Evolutionary conservation across 179 eudicot genomes (phyloP), one percentile per base, ranked within the genome.

Genomic region (Pouteria campechiana): DNA sequence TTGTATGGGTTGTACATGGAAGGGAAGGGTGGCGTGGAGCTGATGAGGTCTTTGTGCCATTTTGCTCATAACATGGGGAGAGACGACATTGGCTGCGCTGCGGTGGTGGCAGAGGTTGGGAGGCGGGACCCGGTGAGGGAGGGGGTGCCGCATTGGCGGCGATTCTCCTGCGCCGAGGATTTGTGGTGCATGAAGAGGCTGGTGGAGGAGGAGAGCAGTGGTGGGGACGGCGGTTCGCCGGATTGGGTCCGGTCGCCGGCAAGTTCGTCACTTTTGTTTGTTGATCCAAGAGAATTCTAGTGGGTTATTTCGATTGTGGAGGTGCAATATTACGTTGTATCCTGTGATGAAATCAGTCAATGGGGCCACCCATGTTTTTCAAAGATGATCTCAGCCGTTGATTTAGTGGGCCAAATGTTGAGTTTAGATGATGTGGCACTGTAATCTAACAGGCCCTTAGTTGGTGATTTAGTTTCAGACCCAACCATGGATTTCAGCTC

Each of bases 111-210:
- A 0, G 97, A 88, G 65, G 88, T 88, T 48, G 84, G 80, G 10
- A 54, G 14, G 33, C 36, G 39, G 69, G 97, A 88, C 45, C 88
- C 84, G 4, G 65, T 81, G 3, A 44, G 65, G 30, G 71, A 60
- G 17, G 79, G 68, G 3, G 67, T 88, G 5, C 97, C 97, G 0
- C 80, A 78, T 60, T 88, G 95, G 95, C 68, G 51, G 62, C 73
- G 39, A 13, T 73, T 84, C 41, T 88, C 97, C 0, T 75, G 81
- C 89, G 69, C 47, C 9, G 88, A 83, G 37, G 96, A 88, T 29
- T 25, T 80, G 30, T 88, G 97, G 97, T 84, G 76, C 50, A 80
- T 84, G 30, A 88, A 88, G 70, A 71, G 60, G 48, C 68, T 87
- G 29, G 15, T 46, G 13, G 21, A 51, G 32, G 32, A 41, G 23